Base-by-base conservation (phyloP, 768 basidiomycete genomes). In the Lactarius psammicola region DNA sequence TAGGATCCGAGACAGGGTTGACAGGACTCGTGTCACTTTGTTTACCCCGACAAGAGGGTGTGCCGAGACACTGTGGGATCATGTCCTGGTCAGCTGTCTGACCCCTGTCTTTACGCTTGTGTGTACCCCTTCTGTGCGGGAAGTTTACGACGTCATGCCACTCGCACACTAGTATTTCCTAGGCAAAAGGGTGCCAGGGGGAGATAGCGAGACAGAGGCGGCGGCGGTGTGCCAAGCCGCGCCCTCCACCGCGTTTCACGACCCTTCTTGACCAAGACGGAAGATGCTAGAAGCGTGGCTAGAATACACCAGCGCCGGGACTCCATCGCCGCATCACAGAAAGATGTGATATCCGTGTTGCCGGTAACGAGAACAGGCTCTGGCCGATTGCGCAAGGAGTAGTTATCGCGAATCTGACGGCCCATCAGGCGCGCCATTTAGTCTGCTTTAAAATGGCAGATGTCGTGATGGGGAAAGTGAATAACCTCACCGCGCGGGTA, bases 311-410 rank as follows among this genome's bases (percentile, higher is more conserved):
- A 62, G 36, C 57, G 46, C 34, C 44, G n/a, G 53, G 15, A 23
- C 20, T 30, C 33, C 53, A 61, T 62, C 36, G 57, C 28, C 15
- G 36, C 59, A 36, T 66, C 60, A 66, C 17, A 53, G 33, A 53
- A 33, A 26, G 62, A 58, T 42, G 61, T 67, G 66, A 59, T 28
- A 67, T 62, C 66, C 66, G 20, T n/a, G 33, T 15, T 15, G 53
- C 42, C 57, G 61, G 61, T 44, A 55, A 51, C 66, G 56, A 63
- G 46, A 63, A 38, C 57, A 67, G 59, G 51, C 66, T 62, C 61
- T 26, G n/a, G 38, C 55, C 56, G 28, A 57, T 38, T 33, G 60
- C 56, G 46, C 60, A 57, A 55, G n/a, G n/a, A n/a, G 56, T 33
- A 49, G 30, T 31, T 62, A 56, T 61, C 60, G 38, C 28, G 23